Percentiles rank a stretch among this genome's conserved stretches.
Evolutionary conservation across 2,329 filamentous ascomycete species (phyloP).

Genomic region (Neofusicoccum parvum): DNA sequence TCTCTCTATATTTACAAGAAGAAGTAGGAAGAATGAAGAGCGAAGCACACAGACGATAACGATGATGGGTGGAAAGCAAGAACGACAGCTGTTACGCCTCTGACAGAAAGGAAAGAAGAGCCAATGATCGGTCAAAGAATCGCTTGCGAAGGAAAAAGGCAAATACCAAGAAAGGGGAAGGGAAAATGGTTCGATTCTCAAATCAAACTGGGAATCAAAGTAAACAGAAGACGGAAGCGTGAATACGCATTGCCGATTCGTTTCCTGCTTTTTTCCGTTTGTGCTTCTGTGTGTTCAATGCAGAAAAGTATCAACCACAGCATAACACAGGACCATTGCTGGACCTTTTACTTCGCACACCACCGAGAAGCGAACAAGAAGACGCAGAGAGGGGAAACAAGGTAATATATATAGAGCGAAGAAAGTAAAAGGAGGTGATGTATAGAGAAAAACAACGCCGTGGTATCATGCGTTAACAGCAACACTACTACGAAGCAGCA

Average conservation of each 20-base stretch:
- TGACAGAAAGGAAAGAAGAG: background rate
- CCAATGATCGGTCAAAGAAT: background rate
- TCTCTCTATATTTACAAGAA: conserved; percentile 10
- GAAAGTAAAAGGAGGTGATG: background rate
- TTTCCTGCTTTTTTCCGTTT: background rate
- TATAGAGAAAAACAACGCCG: conserved; percentile 10
- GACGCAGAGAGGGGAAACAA: background rate
- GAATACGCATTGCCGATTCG: background rate
- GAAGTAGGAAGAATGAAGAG: background rate
- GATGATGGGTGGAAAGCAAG: background rate
- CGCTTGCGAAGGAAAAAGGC: background rate
- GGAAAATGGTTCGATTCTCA: background rate
- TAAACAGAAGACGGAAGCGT: background rate
- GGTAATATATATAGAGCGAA: conserved; percentile 12
- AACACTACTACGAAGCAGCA: conserved; percentile 16
- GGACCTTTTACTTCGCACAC: background rate
- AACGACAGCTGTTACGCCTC: background rate
- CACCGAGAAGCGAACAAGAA: background rate
- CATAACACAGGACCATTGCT: no score
- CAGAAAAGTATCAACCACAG: no score
- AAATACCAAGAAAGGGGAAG: background rate
- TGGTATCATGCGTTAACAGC: conserved; percentile 21
- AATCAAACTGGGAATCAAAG: background rate
- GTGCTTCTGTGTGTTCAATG: no score
- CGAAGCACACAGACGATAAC: no score